A percentile compares a stretch with the other conserved stretches of the same genome.
Evolutionary conservation across 1,284 basidiomycete genomes (phyloP).

Genomic region (Baeospora myosura): DNA sequence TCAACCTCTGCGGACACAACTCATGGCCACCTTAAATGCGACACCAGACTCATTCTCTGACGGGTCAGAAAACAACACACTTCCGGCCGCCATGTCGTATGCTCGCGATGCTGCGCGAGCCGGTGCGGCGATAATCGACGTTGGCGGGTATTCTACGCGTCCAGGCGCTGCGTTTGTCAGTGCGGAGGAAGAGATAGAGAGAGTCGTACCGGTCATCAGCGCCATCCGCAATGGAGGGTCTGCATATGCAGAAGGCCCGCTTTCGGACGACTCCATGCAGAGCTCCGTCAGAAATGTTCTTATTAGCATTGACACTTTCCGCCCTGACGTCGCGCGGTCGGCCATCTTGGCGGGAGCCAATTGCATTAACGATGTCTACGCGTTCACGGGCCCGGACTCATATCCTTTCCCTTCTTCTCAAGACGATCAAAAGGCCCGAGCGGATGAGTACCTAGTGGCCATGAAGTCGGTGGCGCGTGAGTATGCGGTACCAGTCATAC

Average conservation of each 20-base stretch:
- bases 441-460: conserved; percentile 31
- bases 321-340: conserved; percentile 71
- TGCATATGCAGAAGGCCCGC: conserved; percentile 8
- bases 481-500: conserved; percentile 63
- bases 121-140: conserved; percentile 79
- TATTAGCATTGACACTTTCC: conserved; percentile 92
- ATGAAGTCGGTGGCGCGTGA: conserved; percentile 69
- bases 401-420: conserved; percentile 31
- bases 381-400: conserved; percentile 59
- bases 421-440: conserved; percentile 19
- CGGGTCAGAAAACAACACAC: conserved; percentile 54
- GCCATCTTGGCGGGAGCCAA: conserved; percentile 83
- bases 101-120: conserved; percentile 34
- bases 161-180: conserved; percentile 69
- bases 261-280: conserved; percentile 7
- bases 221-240: conserved; percentile 34
- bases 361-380: conserved; percentile 92
- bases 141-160: conserved; percentile 92
- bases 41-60: conserved; percentile 99
- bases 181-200: conserved; percentile 64
- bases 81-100: conserved; percentile 46
- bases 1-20: conserved; percentile 49
- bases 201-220: conserved; percentile 70
- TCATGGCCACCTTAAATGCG: conserved; percentile 94
- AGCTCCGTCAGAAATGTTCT: conserved; percentile 35